phyloP scores from a whole-genome alignment of 345 rosid species.

The Lagerstroemia speciosa region DNA sequence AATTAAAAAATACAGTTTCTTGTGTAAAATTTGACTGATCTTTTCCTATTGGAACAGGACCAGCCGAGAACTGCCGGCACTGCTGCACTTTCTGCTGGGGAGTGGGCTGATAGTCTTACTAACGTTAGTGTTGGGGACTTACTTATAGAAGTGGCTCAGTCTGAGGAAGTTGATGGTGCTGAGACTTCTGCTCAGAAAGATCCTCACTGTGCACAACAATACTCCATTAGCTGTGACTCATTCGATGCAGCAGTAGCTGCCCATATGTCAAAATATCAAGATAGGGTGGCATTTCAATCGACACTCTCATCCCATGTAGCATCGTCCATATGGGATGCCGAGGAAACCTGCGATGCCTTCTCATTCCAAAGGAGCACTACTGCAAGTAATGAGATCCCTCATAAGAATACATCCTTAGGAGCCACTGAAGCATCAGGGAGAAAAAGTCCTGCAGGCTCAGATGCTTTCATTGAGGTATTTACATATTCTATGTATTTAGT shows the following conservation, averaged over 20 bases:
- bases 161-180: slow-evolving; percentile 27
- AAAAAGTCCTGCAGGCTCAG: slow-evolving; percentile 16
- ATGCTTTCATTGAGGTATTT: slow-evolving; percentile 36
- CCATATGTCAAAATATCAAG: slow-evolving; percentile 72
- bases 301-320: slow-evolving; percentile 35
- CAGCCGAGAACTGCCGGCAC: slow-evolving; percentile 25
- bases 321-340: slow-evolving; percentile 83
- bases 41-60: slow-evolving; percentile 27
- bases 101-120: slow-evolving; percentile 97
- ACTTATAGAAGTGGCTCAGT: slow-evolving; percentile 59
- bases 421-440: slow-evolving; percentile 22
- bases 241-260: slow-evolving; percentile 99
- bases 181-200: slow-evolving; percentile 33
- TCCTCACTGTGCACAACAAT: slow-evolving; percentile 46
- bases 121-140: slow-evolving; percentile 86
- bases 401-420: slow-evolving; percentile 22
- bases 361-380: slow-evolving; percentile 46
- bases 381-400: slow-evolving; percentile 21
- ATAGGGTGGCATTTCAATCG: slow-evolving; percentile 37
- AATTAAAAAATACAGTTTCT: not conserved
- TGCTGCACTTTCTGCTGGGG: slow-evolving; percentile 55
- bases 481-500: not conserved
- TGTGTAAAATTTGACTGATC: not conserved
- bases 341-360: slow-evolving; percentile 97
- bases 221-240: slow-evolving; percentile 79